A percentile compares a stretch with the other conserved stretches of the same genome.
phyloP scores from a whole-genome alignment of 2,329 filamentous ascomycete genomes.

The Alternaria postmessia region DNA sequence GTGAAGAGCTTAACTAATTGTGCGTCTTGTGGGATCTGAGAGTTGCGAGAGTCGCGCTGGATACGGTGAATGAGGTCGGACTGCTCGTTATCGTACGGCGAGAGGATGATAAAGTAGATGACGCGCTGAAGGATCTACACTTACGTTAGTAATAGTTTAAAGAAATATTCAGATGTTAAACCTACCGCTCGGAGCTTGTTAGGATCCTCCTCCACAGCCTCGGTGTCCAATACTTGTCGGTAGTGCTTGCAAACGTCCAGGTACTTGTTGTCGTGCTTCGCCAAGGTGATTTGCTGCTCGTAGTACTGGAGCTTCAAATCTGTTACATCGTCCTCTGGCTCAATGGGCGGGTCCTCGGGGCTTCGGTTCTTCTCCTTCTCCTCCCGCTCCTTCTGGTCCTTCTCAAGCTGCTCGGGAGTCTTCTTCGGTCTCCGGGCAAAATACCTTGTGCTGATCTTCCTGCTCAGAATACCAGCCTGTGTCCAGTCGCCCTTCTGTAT shows the following conservation, averaged over 20 bases:
- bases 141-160: slow-evolving; percentile 25
- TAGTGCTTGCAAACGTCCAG: slow-evolving; percentile 98
- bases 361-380: slow-evolving; percentile 83
- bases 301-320: slow-evolving; percentile 96
- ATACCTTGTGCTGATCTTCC: slow-evolving; percentile 97
- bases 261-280: slow-evolving; percentile 97
- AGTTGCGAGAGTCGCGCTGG: slow-evolving; percentile 81
- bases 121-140: slow-evolving; percentile 85
- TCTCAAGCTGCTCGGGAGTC: slow-evolving; percentile 85
- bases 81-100: slow-evolving; percentile 98
- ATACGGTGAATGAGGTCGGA: slow-evolving; percentile 96
- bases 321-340: slow-evolving; percentile 87
- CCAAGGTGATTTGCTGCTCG: slow-evolving; percentile 93
- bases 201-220: slow-evolving; percentile 90
- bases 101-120: slow-evolving; percentile 96
- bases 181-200: slow-evolving; percentile 84
- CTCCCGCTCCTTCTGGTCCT: slow-evolving; percentile 84
- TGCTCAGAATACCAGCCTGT: slow-evolving; percentile 89
- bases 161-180: slow-evolving; percentile 10
- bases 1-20: slow-evolving; percentile 94
- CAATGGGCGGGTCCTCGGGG: slow-evolving; percentile 78
- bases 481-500: slow-evolving; percentile 97
- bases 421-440: slow-evolving; percentile 91
- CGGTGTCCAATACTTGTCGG: slow-evolving; percentile 93
- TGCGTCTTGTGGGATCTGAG: slow-evolving; percentile 79